Evolutionary conservation across 495 filamentous ascomycete species (phyloP), one percentile per base, ranked within the genome.

Genomic region (Aspergillus carlsbadensis): DNA sequence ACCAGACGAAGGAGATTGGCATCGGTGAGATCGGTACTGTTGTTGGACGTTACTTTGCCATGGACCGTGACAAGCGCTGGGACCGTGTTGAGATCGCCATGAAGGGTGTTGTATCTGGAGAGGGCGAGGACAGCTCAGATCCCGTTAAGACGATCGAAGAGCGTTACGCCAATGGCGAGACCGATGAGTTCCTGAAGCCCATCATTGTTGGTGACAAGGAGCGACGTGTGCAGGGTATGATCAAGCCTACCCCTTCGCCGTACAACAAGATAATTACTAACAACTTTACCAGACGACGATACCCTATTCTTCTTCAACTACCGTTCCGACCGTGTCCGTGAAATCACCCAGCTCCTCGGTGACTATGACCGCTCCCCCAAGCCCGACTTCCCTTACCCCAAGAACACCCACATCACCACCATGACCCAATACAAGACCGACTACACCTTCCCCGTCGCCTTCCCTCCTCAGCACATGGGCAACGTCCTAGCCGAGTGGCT

Each of bases 301-400:
- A 93, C 90, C 44, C 84, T 96, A 65, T 97, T 98, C 82, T 97
- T 97, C 85, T 98, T 98, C 89, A 98, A 98, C 84, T 98, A 98
- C 83, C 93, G 94, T 63, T 97, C 94, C 35, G 94, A 98, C 68
- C 92, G 94, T 70, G 92, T 96, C 48, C 91, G 95, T 62, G 93
- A 98, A 70, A 87, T 98, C 68, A 96, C 93, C 51, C 94, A 98
- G 77, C 80, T 98, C 41, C 78, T 98, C 24, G 95, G 94, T 65
- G 88, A 86, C 68, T 84, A 91, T 64, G 95, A 98, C 78, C 88
- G 89, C 63, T 94, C 90, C 15, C 91, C 93, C 47, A 81, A 78
- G 58, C 90, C 94, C 52, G 90, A 96, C 68, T 96, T 97, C 80
- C 85, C 91, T 29, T 98, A 93, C 79, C 94, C 94, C 49, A 93